Conservation (phyloP, 2,329 filamentous ascomycete genomes). For the Phyllosticta ampelicida region DNA sequence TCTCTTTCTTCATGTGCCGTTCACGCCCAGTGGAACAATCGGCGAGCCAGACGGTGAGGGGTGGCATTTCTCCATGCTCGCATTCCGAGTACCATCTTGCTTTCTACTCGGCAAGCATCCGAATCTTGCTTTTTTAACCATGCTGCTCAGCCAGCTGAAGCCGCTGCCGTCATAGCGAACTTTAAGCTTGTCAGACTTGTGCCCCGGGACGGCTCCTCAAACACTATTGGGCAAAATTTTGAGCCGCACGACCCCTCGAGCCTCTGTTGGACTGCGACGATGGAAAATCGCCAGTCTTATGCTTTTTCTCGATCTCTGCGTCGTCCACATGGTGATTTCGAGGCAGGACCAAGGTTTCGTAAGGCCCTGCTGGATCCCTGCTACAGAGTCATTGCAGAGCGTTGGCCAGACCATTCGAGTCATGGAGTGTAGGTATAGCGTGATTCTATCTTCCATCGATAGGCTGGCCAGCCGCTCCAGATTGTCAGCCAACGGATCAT, state of each 20-base stretch:
- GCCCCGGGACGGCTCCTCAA: neutral
- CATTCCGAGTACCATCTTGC: neutral
- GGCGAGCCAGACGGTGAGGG: too few species aligned
- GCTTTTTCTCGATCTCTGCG: neutral
- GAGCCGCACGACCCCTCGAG: neutral
- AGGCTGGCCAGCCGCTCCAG: neutral
- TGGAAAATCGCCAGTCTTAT: neutral
- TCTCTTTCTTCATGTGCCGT: too few species aligned
- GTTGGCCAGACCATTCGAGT: neutral
- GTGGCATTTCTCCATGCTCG: neutral
- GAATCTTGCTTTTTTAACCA: neutral
- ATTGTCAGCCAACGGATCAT: neutral
- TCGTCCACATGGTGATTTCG: neutral
- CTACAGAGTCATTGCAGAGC: neutral
- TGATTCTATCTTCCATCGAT: neutral
- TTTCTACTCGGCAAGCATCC: neutral
- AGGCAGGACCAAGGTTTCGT: neutral
- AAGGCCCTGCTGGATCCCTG: neutral
- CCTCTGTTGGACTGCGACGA: neutral
- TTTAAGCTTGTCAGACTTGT: neutral
- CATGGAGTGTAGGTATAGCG: neutral
- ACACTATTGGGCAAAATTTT: neutral
- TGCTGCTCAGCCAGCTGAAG: neutral
- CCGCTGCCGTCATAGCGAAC: neutral
- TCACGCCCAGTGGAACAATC: too few species aligned